A percentile compares a stretch with the other conserved stretches of the same genome.
Evolutionary conservation across 2,329 filamentous ascomycete species (phyloP).

Genomic region (Huntiella decipiens): DNA sequence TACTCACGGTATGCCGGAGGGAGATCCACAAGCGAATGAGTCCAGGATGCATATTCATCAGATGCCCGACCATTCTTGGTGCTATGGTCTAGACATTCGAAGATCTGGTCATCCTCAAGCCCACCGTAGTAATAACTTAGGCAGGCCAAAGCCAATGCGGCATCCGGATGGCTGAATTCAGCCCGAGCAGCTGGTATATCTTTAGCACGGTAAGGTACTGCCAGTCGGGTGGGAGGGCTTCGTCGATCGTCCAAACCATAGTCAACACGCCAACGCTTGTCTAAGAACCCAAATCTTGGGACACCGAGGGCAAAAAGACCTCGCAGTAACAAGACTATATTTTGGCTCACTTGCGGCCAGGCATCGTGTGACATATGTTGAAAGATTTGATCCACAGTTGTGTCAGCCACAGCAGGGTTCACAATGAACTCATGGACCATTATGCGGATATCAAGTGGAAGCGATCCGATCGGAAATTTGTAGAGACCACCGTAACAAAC

Average conservation of each 20-base stretch:
- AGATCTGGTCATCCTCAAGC: conserved; percentile 30
- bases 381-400: conserved; percentile 17
- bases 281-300: conserved; percentile 29
- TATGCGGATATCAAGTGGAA: conserved; percentile 16
- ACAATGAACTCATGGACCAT: conserved; percentile 27
- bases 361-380: conserved; percentile 9
- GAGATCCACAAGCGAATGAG: conserved; percentile 18
- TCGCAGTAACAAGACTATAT: conserved; percentile 28
- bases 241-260: conserved; percentile 35
- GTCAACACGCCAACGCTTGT: conserved; percentile 46
- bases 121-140: conserved; percentile 39
- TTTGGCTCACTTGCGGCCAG: conserved; percentile 19
- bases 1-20: conserved; percentile 23
- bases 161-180: conserved; percentile 45
- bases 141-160: conserved; percentile 34
- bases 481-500: conserved; percentile 25
- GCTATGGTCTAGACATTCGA: conserved; percentile 27
- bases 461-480: conserved; percentile 24
- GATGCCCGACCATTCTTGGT: conserved; percentile 30
- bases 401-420: conserved; percentile 17
- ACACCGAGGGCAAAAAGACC: conserved; percentile 38
- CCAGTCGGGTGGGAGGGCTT: conserved; percentile 25
- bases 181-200: conserved; percentile 34
- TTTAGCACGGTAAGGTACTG: conserved; percentile 41
- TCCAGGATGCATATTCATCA: conserved; percentile 32